Base-by-base conservation (phyloP, 129 eudicot genomes). In the Arctium lappa region DNA sequence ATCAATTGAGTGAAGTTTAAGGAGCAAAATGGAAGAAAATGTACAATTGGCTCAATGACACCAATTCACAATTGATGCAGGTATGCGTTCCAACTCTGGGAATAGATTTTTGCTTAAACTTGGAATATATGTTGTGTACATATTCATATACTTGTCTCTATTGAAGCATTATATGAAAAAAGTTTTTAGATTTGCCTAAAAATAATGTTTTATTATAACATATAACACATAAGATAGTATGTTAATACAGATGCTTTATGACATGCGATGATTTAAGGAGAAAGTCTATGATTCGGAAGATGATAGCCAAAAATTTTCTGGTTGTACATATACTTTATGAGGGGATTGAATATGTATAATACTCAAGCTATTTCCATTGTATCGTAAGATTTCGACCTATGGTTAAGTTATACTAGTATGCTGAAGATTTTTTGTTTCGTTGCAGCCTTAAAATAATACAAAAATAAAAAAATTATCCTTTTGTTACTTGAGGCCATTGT, bases 1-100 rank as follows among this genome's bases (percentile, higher is more conserved):
- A 50, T 71, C 30, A 27, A 46, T 31, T 18, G 33, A 82, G 81
- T 75, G 75, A 69, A 69, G 62, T 60, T 15, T 40, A 38, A 77
- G 42, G 72, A 69, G 78, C 32, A 18, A 50, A 77, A 50, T 1
- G 40, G 32, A 82, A 69, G 77, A 76, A 30, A 46, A 76, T 13
- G 62, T 62, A 16, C 75, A 29, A 62, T 74, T n/a, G 65, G 29
- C 81, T 82, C 76, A 44, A 29, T 68, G 80, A 74, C 75, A 29
- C 33, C 34, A 31, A 38, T 46, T 82, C 72, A 46, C 71, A 18
- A 33, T 46, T 44, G 71, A 69, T 69, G 40, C 27, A 76, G 65
- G 86, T 76, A 69, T 76, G 77, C 44, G 15, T 12, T 74, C 71
- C 16, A 65, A 75, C 80, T 75, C 79, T 74, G 30, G 18, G 48